These are phyloP conservation scores for Neltuma alba DNA, from an alignment of 306 rosid genomes.

Conservation along the genomic window DNA sequence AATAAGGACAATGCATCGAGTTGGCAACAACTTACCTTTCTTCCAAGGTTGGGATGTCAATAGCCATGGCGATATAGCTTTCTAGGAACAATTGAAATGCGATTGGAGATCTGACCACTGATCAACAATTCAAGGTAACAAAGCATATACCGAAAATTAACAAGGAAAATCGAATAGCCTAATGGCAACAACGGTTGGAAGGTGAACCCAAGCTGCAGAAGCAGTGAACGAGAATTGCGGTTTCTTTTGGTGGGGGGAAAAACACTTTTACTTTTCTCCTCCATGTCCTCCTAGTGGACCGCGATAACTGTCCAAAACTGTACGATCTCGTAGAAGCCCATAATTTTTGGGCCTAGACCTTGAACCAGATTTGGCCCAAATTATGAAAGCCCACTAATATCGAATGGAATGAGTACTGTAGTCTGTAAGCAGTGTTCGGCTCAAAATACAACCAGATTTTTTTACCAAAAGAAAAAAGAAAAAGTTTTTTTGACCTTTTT, in stretches of 20 bases:
- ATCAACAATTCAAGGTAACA: conserved; percentile 22
- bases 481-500: no score
- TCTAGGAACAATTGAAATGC: not conserved
- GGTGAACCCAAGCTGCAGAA: not conserved
- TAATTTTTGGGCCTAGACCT: not conserved
- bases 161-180: not conserved
- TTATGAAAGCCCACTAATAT: not conserved
- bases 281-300: not conserved
- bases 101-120: not conserved
- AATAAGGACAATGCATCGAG: not conserved
- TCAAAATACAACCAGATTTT: no score
- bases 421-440: no score
- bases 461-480: no score
- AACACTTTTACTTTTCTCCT: not conserved
- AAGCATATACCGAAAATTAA: conserved; percentile 5
- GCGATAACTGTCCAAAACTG: not conserved
- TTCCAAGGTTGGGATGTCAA: conserved; percentile 52
- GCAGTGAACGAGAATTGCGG: not conserved
- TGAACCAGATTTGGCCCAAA: no score
- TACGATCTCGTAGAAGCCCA: not conserved
- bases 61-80: conserved; percentile 52
- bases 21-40: conserved; percentile 45
- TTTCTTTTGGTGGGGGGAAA: not conserved
- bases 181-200: not conserved
- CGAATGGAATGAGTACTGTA: not conserved